phyloP scores from a whole-genome alignment of 2,329 filamentous ascomycete genomes.

The Calonectria hawksworthii region DNA sequence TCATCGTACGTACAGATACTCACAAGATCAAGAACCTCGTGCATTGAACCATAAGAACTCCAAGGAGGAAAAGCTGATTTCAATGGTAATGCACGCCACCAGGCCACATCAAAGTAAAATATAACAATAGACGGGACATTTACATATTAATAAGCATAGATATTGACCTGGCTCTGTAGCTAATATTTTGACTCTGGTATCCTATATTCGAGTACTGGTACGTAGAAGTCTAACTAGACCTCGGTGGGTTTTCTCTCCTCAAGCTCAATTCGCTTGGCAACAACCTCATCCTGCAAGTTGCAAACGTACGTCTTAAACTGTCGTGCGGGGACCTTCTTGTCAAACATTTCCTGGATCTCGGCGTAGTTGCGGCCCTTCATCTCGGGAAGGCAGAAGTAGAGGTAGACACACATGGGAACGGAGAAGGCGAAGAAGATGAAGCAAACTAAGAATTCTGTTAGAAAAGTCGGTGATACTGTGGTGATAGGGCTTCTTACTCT shows the following conservation, averaged over 20 bases:
- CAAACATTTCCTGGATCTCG: slow-evolving; percentile 35
- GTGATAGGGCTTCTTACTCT: slow-evolving; percentile 32
- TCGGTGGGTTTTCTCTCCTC: slow-evolving; percentile 21
- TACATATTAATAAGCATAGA: not conserved
- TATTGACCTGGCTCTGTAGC: not conserved
- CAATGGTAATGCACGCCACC: not conserved
- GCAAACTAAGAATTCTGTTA: slow-evolving; percentile 32
- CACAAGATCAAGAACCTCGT: not conserved
- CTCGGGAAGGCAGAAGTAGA: slow-evolving; percentile 55
- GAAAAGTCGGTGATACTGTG: not conserved
- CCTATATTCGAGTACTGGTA: too few relatives aligned
- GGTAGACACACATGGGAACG: slow-evolving; percentile 48
- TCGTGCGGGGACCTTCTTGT: slow-evolving; percentile 27
- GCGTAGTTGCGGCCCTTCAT: slow-evolving; percentile 42
- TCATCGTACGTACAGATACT: not conserved
- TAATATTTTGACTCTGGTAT: too few relatives aligned
- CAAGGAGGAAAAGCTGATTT: too few relatives aligned
- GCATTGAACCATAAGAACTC: not conserved
- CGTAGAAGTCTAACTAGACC: not conserved
- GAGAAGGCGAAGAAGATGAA: slow-evolving; percentile 51
- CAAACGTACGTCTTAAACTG: slow-evolving; percentile 31
- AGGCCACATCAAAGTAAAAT: not conserved
- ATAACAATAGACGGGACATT: not conserved
- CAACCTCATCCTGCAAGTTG: slow-evolving; percentile 24
- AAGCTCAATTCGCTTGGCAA: slow-evolving; percentile 28